Evolutionary conservation across 305 asterid species (phyloP).

Genomic region (Fraxinus sp.): DNA sequence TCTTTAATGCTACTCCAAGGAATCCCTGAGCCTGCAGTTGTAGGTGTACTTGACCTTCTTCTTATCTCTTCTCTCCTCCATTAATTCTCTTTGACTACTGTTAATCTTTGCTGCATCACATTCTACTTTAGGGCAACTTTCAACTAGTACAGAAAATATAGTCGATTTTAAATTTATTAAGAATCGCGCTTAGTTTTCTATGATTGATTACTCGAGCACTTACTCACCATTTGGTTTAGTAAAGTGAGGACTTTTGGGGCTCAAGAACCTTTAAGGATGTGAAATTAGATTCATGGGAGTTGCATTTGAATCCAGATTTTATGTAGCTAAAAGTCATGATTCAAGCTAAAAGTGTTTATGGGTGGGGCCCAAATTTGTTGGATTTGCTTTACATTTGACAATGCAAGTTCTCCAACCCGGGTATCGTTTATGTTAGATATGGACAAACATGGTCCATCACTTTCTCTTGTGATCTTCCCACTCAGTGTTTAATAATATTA

Average conservation of each 20-base stretch:
- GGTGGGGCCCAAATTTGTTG: slow-evolving; percentile 61
- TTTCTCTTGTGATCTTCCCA: slow-evolving; percentile 57
- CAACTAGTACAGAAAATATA: background rate
- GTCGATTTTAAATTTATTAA: background rate
- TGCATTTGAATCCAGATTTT: slow-evolving; percentile 28
- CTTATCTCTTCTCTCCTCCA: slow-evolving; percentile 48
- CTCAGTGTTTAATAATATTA: background rate
- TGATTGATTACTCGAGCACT: background rate
- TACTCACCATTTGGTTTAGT: slow-evolving; percentile 2
- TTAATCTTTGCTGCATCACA: slow-evolving; percentile 33
- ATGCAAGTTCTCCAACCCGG: slow-evolving; percentile 45
- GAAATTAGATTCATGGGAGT: slow-evolving; percentile 34
- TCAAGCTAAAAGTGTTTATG: slow-evolving; percentile 36
- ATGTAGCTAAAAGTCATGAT: slow-evolving; percentile 35
- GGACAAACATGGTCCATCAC: slow-evolving; percentile 45
- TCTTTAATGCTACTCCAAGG: slow-evolving; percentile 99
- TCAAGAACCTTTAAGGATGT: slow-evolving; percentile 14
- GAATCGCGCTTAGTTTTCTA: background rate
- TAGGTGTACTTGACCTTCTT: slow-evolving; percentile 49
- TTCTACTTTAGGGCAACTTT: slow-evolving; percentile 12
- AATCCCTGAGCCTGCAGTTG: slow-evolving; percentile 73
- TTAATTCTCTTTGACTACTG: slow-evolving; percentile 44
- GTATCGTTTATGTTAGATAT: slow-evolving; percentile 17
- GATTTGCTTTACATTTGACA: slow-evolving; percentile 42
- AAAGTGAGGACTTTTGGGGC: slow-evolving; percentile 12